Conservation (phyloP, 805 yeast species). For the Candida easanensis region DNA sequence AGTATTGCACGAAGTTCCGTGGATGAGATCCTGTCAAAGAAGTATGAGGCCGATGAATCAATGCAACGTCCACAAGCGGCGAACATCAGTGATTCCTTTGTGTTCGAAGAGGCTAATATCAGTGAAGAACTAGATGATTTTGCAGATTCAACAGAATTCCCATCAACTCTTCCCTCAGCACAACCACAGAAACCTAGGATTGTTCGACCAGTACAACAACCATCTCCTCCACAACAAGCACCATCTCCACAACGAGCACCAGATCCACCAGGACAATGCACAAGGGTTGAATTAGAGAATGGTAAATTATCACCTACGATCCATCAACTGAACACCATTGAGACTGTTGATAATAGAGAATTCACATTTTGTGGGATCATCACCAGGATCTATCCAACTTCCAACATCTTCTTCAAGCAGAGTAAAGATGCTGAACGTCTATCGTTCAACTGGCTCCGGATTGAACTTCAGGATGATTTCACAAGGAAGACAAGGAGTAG, state of each 20-base stretch:
- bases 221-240: not conserved
- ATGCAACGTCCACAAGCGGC: too few species aligned
- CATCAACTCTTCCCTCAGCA: too few species aligned
- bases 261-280: not conserved
- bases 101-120: not conserved
- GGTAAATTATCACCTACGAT: not conserved
- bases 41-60: not conserved
- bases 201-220: too few species aligned
- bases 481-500: constrained; percentile 7
- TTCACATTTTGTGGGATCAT: constrained; percentile 16
- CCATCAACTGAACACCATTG: constrained; percentile 16
- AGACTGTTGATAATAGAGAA: constrained; percentile 19
- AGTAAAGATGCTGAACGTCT: not conserved
- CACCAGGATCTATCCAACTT: constrained; percentile 20
- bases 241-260: not conserved
- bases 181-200: too few species aligned
- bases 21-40: not conserved
- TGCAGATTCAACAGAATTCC: too few species aligned
- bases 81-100: too few species aligned
- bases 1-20: not conserved
- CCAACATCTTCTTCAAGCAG: constrained; percentile 3
- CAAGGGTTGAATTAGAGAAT: not conserved
- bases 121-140: not conserved
- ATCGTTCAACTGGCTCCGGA: constrained; percentile 2
- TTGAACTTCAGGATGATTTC: constrained; percentile 5